Conservation (phyloP, 176 grass and related monocot genomes). For the Saccharum officinarum region DNA sequence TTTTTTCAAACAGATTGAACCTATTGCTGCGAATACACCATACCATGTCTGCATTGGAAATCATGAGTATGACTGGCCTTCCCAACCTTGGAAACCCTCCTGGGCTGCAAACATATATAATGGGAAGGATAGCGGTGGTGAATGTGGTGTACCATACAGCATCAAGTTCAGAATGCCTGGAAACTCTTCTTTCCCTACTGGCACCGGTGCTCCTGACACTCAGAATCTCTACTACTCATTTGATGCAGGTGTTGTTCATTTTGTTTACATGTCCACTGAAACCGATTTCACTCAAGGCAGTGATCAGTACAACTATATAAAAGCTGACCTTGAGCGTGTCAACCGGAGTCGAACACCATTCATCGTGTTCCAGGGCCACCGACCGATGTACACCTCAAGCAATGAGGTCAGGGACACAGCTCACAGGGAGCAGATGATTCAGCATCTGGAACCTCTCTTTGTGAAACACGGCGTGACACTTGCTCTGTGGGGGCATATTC, state of each 20-base stretch:
- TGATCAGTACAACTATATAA: conserved; percentile 80
- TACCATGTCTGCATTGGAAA: neutral
- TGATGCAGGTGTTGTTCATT: conserved; percentile 90
- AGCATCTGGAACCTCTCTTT: conserved; percentile 76
- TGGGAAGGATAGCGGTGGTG: neutral
- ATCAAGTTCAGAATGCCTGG: neutral
- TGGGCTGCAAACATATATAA: neutral
- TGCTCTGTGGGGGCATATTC: conserved; percentile 93
- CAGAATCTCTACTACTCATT: conserved; percentile 74
- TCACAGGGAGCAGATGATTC: conserved; percentile 65
- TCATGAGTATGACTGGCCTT: conserved; percentile 37
- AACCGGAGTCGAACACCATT: conserved; percentile 85
- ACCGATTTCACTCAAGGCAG: conserved; percentile 77
- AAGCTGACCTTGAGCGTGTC: conserved; percentile 75
- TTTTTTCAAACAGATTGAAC: neutral
- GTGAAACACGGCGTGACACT: conserved; percentile 80
- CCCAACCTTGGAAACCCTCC: conserved; percentile 83
- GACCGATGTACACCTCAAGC: conserved; percentile 92
- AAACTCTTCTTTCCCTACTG: neutral
- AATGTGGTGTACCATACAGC: neutral
- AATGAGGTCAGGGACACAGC: conserved; percentile 60
- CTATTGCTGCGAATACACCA: neutral
- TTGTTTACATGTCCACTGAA: conserved; percentile 92
- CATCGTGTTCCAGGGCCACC: conserved; percentile 85
- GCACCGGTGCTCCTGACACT: conserved; percentile 56